Evolutionary conservation across 148 eudicot species (phyloP).

Genomic region (Rhododendron mucronatum): DNA sequence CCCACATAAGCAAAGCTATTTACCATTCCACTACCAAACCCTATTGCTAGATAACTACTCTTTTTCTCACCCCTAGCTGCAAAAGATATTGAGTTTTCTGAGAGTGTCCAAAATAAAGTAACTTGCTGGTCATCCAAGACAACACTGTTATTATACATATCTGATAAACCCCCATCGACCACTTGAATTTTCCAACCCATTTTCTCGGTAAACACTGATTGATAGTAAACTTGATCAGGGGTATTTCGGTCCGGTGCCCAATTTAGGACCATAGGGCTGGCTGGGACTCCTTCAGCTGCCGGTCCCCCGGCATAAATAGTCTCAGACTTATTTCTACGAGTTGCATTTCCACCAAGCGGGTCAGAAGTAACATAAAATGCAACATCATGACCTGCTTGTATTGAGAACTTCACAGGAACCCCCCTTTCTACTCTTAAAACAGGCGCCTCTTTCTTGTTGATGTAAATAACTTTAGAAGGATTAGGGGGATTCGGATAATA

Average conservation of each 20-base stretch:
- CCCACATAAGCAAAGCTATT: conserved; percentile 90
- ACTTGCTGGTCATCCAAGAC: conserved; percentile 90
- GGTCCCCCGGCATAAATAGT: conserved; percentile 79
- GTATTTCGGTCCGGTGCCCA: conserved; percentile 94
- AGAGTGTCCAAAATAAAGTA: conserved; percentile 76
- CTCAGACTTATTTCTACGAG: conserved; percentile 70
- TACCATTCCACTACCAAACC: conserved; percentile 80
- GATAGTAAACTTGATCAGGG: conserved; percentile 80
- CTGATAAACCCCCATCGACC: conserved; percentile 90
- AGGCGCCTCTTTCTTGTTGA: conserved; percentile 93
- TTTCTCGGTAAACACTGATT: conserved; percentile 64
- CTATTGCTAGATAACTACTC: conserved; percentile 89
- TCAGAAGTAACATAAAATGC: conserved; percentile 85
- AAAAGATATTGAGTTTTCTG: conserved; percentile 67
- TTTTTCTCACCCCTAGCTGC: conserved; percentile 90
- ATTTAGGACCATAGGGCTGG: conserved; percentile 66
- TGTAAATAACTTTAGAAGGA: conserved; percentile 77
- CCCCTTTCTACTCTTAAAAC: conserved; percentile 87
- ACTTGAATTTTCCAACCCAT: conserved; percentile 99
- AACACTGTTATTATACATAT: conserved; percentile 91
- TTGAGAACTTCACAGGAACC: conserved; percentile 79
- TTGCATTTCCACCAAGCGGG: conserved; percentile 88
- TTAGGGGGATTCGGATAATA: conserved; percentile 90
- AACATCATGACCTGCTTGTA: conserved; percentile 97
- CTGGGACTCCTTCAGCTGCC: conserved; percentile 79